Conservation (phyloP, 108 stramenopile species). For the Conticribra weissflogii region DNA sequence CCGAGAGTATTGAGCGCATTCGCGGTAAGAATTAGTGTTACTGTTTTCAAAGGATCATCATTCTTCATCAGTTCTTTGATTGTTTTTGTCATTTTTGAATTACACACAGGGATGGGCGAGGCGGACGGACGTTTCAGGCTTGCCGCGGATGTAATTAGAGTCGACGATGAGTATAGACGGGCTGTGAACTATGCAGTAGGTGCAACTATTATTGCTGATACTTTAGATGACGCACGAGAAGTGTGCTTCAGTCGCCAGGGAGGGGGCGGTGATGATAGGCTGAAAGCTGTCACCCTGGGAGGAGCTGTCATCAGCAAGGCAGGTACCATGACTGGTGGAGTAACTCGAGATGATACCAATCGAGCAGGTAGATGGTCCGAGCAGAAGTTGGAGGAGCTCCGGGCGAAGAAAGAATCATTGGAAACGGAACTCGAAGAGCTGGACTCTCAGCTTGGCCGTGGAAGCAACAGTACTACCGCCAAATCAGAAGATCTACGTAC, state of each 20-base stretch:
- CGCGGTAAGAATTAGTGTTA: too few relatives aligned
- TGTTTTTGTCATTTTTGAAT: too few relatives aligned
- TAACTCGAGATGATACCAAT: conserved; percentile 67
- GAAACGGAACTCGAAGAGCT: conserved; percentile 74
- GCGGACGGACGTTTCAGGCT: conserved; percentile 80
- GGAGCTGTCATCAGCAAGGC: conserved; percentile 96
- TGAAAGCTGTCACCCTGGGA: conserved; percentile 95
- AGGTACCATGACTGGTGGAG: conserved; percentile 98
- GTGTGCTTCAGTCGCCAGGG: conserved; percentile 72
- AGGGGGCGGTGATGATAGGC: conserved; percentile 47
- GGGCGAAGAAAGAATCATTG: conserved; percentile 70
- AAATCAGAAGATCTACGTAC: conserved; percentile 80
- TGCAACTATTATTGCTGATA: conserved; percentile 93
- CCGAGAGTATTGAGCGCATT: conserved; percentile 83
- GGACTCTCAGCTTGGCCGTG: conserved; percentile 55
- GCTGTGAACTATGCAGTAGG: conserved; percentile 96
- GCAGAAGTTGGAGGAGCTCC: conserved; percentile 69
- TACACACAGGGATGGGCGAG: too few relatives aligned
- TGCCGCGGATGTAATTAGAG: conserved; percentile 89
- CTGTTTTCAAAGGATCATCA: too few relatives aligned
- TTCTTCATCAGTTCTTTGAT: too few relatives aligned
- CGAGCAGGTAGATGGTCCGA: conserved; percentile 83
- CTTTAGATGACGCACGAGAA: conserved; percentile 90
- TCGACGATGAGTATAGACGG: conserved; percentile 71
- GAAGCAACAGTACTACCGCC: conserved; percentile 46